These are phyloP conservation scores for Acer campestre DNA, from an alignment of 345 rosid species.

Conservation along the genomic window DNA sequence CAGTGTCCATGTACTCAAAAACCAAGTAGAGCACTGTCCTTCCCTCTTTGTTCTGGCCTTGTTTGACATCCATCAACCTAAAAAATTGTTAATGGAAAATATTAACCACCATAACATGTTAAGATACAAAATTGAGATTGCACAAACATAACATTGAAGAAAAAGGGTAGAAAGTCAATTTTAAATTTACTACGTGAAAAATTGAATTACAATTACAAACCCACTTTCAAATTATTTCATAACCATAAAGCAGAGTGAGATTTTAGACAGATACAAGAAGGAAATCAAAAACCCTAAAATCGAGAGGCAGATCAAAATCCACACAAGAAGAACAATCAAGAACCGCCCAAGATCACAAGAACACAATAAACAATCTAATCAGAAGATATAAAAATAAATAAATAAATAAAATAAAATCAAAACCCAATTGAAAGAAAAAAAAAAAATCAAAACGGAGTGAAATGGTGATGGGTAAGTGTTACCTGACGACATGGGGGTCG, in stretches of 20 bases:
- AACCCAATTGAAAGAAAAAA: not conserved
- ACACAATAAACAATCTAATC: too few species aligned
- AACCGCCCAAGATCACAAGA: not conserved
- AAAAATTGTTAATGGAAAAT: not conserved
- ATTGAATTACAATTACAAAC: too few species aligned
- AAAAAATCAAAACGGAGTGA: not conserved
- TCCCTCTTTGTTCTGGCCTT: conserved; percentile 87
- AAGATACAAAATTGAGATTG: not conserved
- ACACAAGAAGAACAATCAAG: not conserved
- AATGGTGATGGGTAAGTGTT: not conserved
- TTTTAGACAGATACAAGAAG: too few species aligned
- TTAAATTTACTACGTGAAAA: too few species aligned
- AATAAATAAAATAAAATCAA: too few species aligned
- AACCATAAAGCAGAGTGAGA: not conserved
- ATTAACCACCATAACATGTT: not conserved
- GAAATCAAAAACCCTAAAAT: not conserved
- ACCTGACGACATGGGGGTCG: conserved; percentile 91
- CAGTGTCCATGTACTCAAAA: conserved; percentile 93
- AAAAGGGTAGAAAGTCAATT: too few species aligned
- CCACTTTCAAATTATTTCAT: too few species aligned
- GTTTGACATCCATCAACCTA: conserved; percentile 91
- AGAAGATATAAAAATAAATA: not conserved
- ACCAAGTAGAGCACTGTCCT: conserved; percentile 89
- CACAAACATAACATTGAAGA: not conserved
- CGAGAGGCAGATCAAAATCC: not conserved